Evolutionary conservation across 2,329 filamentous ascomycete genomes (phyloP), one percentile per base, ranked within the genome.

Genomic region (Microsporum audouinii): DNA sequence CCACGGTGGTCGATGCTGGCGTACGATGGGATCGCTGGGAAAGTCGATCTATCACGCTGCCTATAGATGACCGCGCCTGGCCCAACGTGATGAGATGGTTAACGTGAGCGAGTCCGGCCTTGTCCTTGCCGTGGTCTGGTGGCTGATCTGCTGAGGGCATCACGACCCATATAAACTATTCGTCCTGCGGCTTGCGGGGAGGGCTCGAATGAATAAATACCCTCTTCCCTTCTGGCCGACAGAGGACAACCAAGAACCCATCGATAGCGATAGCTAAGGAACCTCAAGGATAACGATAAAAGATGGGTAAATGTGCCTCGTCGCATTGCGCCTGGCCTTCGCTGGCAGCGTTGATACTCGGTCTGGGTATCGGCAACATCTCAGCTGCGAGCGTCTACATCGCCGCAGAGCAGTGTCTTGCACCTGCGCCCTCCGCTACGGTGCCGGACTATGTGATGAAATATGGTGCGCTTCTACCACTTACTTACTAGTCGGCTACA

Each of bases 401-500:
- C 31, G 49, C 49, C 8, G 12, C 49, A 14, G 49, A 41, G 58
- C 29, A 43, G n/a, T 31, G 31, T 43, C 34, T 39, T 34, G 39
- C 4, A 58, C 31, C 49, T 8, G 10, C 17, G 27, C 49, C 49
- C 27, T 33, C 49, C 36, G 55, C 62, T 23, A 59, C 61, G 10
- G 71, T 82, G 8, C 77, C 77, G 2, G 68, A 69, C 39, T 80
- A 74, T 70, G 75, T 77, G 23, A 63, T 77, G 10, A 73, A 77
- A 57, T 79, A 79, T 67, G 78, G 78, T 79, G 68, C 62, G 67
- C 3, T 27, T 12, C 3, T 31, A 31, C 29, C 23, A 2, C 31
- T 47, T 39, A 7, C 1, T 49, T 14, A n/a, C 12, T 49, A 56
- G 38, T 60, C 49, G n/a, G 3, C 12, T 5, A 10, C 5, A 36